A percentile compares a stretch with the other conserved stretches of the same genome.
Evolutionary conservation across 2,329 filamentous ascomycete genomes (phyloP).

Genomic region (Epicoccum sorghinum): DNA sequence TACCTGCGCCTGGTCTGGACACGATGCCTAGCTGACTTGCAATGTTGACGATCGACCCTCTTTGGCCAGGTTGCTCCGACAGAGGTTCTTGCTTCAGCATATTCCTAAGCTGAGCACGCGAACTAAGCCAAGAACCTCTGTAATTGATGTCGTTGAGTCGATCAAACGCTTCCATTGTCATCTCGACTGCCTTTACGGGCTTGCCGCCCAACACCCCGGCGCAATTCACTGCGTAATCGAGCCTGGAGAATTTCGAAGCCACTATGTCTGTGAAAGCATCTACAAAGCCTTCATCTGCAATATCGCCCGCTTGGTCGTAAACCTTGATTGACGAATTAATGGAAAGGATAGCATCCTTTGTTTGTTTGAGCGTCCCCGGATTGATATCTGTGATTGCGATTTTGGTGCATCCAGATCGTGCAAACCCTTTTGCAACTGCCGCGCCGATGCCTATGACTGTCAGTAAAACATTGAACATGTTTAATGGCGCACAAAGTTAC

Average conservation of each 20-base stretch:
- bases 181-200: slow-evolving; percentile 54
- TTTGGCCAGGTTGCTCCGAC: slow-evolving; percentile 42
- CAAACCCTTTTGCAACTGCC: slow-evolving; percentile 59
- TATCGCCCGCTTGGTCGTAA: slow-evolving; percentile 53
- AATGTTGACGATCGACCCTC: slow-evolving; percentile 61
- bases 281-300: slow-evolving; percentile 56
- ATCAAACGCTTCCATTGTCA: slow-evolving; percentile 57
- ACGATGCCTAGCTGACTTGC: slow-evolving; percentile 59
- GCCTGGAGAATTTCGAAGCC: slow-evolving; percentile 49
- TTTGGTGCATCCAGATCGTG: slow-evolving; percentile 55
- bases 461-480: not conserved
- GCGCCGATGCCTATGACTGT: slow-evolving; percentile 59
- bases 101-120: slow-evolving; percentile 56
- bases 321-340: slow-evolving; percentile 38
- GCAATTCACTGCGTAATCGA: slow-evolving; percentile 64
- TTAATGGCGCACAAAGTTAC: slow-evolving; percentile 16
- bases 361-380: slow-evolving; percentile 49
- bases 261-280: slow-evolving; percentile 49
- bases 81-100: slow-evolving; percentile 60
- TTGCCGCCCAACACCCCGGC: slow-evolving; percentile 58
- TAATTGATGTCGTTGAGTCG: slow-evolving; percentile 63
- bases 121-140: slow-evolving; percentile 63
- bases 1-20: slow-evolving; percentile 33
- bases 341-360: slow-evolving; percentile 27
- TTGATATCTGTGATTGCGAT: slow-evolving; percentile 62